phyloP scores from a whole-genome alignment of 345 rosid genomes.

The Aquilaria malaccensis region DNA sequence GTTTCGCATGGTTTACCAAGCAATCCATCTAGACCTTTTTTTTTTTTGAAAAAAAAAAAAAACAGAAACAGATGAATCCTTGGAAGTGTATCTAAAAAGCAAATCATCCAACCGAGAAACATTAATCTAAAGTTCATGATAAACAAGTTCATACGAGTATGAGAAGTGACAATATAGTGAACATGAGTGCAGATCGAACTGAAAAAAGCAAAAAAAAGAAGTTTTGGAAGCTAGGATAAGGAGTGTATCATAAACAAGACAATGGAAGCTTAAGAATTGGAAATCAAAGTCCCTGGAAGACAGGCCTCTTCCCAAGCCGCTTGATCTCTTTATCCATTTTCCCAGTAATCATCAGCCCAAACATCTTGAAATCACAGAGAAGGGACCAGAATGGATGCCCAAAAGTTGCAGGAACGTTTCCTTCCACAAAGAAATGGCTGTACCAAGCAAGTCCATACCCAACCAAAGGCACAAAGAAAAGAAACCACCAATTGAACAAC shows the following conservation, averaged over 20 bases:
- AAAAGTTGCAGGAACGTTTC: conserved; percentile 71
- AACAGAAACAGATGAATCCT: not conserved
- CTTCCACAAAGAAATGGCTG: conserved; percentile 93
- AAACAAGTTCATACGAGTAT: conserved; percentile 1
- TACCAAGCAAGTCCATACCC: conserved; percentile 93
- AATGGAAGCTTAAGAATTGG: conserved; percentile 3
- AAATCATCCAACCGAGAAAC: conserved; percentile 2
- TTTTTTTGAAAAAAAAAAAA: not conserved
- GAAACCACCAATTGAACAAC: conserved; percentile 49
- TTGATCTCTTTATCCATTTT: conserved; percentile 92
- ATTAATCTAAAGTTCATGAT: conserved; percentile 3
- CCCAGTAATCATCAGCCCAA: conserved; percentile 87
- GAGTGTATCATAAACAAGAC: conserved; percentile 1
- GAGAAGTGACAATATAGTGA: not conserved
- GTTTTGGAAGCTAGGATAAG: no score
- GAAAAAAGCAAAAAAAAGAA: conserved; percentile 1
- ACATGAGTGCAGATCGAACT: not conserved
- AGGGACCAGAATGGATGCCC: conserved; percentile 93
- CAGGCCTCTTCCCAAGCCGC: conserved; percentile 91
- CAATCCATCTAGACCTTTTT: no score
- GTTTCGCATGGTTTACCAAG: no score
- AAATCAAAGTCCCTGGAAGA: conserved; percentile 48
- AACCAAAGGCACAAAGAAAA: conserved; percentile 53
- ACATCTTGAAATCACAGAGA: conserved; percentile 85
- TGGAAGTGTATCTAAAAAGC: not conserved